phyloP scores from a whole-genome alignment of 148 eudicot species.

The Silene conica region DNA sequence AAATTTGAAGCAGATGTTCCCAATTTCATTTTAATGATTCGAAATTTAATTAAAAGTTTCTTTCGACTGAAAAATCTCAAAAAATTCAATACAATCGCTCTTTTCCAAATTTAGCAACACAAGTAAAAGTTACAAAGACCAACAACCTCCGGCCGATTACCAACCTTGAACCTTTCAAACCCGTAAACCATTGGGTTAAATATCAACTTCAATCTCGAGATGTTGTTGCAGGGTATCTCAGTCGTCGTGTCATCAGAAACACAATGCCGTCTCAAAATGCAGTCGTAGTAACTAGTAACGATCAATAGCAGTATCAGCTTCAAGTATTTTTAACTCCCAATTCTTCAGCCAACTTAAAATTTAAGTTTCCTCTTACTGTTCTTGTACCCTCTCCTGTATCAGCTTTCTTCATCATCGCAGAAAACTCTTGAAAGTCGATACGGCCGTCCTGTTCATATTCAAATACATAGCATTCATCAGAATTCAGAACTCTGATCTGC shows the following conservation, averaged over 20 bases:
- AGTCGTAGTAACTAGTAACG: neutral
- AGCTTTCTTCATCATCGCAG: slow-evolving; percentile 72
- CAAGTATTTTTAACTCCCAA: slow-evolving; percentile 30
- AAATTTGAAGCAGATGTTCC: neutral
- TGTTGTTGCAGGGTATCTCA: too few species aligned
- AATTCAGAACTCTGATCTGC: neutral
- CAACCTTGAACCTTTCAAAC: slow-evolving; percentile 14
- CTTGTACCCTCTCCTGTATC: slow-evolving; percentile 49
- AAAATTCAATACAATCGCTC: neutral
- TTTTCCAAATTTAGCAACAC: neutral
- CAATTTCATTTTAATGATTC: neutral
- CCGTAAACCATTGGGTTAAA: neutral
- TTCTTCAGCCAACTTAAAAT: slow-evolving; percentile 58
- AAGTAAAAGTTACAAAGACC: slow-evolving; percentile 14
- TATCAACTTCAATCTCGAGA: neutral
- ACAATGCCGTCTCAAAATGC: neutral
- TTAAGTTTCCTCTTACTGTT: slow-evolving; percentile 59
- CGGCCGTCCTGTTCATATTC: slow-evolving; percentile 49
- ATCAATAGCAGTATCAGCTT: neutral
- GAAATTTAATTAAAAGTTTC: neutral
- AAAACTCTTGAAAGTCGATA: slow-evolving; percentile 64
- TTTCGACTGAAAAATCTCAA: slow-evolving; percentile 1
- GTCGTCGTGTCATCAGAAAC: too few species aligned
- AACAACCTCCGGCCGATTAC: slow-evolving; percentile 3
- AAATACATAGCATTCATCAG: neutral